Evolutionary conservation across 805 yeast genomes (phyloP).

Genomic region (Nakazawaea wyomingensis): DNA sequence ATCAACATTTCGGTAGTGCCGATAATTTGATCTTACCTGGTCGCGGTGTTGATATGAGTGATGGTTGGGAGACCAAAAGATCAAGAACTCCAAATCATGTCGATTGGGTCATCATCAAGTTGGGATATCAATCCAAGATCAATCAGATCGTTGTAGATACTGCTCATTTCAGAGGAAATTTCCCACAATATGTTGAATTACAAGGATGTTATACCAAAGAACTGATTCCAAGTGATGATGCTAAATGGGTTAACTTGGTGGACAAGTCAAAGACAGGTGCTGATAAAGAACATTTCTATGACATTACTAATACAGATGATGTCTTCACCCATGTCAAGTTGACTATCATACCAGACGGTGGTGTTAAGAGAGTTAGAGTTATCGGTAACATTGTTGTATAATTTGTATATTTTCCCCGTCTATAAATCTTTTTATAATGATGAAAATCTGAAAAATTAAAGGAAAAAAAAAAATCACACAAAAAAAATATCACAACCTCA

Average conservation of each 20-base stretch:
- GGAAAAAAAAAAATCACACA: too few species aligned
- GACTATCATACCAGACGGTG: slow-evolving; percentile 93
- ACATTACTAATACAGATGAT: slow-evolving; percentile 19
- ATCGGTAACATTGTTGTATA: slow-evolving; percentile 47
- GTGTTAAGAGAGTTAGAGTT: slow-evolving; percentile 86
- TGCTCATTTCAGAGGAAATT: slow-evolving; percentile 91
- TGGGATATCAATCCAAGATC: slow-evolving; percentile 61
- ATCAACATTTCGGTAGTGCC: slow-evolving; percentile 92
- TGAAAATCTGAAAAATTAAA: too few species aligned
- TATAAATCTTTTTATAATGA: too few species aligned
- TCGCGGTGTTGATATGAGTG: slow-evolving; percentile 93
- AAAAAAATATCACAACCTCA: too few species aligned
- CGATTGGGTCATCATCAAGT: slow-evolving; percentile 85
- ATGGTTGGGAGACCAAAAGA: slow-evolving; percentile 97
- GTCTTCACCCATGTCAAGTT: slow-evolving; percentile 66
- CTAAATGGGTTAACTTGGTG: slow-evolving; percentile 62
- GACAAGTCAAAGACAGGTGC: slow-evolving; percentile 72
- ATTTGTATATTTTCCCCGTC: not conserved
- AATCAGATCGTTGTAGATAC: slow-evolving; percentile 74
- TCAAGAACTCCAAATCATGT: slow-evolving; percentile 79
- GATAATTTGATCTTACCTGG: slow-evolving; percentile 90
- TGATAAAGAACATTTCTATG: slow-evolving; percentile 68
- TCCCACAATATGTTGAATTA: slow-evolving; percentile 76
- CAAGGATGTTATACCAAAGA: slow-evolving; percentile 45
- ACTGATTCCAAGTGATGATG: slow-evolving; percentile 37